Percentiles rank a stretch among this genome's conserved stretches.
These are phyloP conservation scores for Penicillium ochrochloron DNA, from an alignment of 495 filamentous ascomycete genomes.

Conservation along the genomic window DNA sequence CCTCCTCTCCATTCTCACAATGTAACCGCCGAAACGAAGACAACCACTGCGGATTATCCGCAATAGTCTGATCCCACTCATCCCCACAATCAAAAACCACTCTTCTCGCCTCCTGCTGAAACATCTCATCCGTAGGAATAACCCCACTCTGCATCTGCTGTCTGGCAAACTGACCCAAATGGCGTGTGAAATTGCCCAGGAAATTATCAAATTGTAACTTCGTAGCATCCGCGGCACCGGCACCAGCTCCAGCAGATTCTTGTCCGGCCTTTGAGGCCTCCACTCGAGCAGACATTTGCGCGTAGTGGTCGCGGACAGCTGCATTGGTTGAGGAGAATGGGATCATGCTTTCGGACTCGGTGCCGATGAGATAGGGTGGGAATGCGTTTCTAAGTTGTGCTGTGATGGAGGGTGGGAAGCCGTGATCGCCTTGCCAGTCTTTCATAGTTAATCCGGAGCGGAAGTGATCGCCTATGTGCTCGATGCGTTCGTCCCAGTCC, in stretches of 20 bases:
- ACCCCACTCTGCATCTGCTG: constrained; percentile 23
- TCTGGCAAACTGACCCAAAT: constrained; percentile 29
- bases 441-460: constrained; percentile 65
- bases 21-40: constrained; percentile 55
- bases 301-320: constrained; percentile 25
- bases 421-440: constrained; percentile 73
- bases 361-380: constrained; percentile 53
- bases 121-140: constrained; percentile 36
- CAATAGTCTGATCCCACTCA: constrained; percentile 66
- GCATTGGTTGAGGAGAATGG: constrained; percentile 37
- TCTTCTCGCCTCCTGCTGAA: constrained; percentile 52
- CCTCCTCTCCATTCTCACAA: constrained; percentile 3
- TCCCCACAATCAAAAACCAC: constrained; percentile 65
- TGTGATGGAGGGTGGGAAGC: constrained; percentile 64
- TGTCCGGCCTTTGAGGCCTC: not conserved
- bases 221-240: not conserved
- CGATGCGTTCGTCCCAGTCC: constrained; percentile 63
- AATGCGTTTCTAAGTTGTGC: constrained; percentile 66
- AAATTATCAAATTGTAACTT: constrained; percentile 20
- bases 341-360: constrained; percentile 32
- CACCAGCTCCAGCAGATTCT: not conserved
- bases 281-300: constrained; percentile 12
- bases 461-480: constrained; percentile 69
- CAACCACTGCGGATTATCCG: constrained; percentile 62
- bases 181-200: constrained; percentile 25